Conservation (phyloP, 129 eudicot species). For the Centaurea solstitialis region DNA sequence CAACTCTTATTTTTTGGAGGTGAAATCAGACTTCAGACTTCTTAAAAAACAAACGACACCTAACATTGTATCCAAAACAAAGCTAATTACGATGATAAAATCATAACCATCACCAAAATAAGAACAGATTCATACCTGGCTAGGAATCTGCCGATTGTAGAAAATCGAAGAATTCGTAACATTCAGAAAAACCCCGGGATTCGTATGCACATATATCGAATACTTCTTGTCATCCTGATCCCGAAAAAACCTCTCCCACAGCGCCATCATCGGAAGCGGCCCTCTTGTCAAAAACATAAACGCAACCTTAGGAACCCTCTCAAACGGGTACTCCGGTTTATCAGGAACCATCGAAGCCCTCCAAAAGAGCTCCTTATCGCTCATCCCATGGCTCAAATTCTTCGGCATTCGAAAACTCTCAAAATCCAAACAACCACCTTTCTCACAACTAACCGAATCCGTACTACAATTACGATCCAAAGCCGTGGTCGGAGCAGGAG, state of each 20-base stretch:
- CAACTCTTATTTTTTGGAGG: too few relatives aligned
- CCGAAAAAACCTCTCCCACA: slow-evolving; percentile 90
- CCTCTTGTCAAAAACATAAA: slow-evolving; percentile 94
- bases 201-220: slow-evolving; percentile 83
- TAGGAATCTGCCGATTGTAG: slow-evolving; percentile 74
- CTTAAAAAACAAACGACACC: too few relatives aligned
- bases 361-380: slow-evolving; percentile 87
- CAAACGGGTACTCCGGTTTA: slow-evolving; percentile 62
- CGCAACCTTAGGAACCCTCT: slow-evolving; percentile 85
- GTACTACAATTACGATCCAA: slow-evolving; percentile 17
- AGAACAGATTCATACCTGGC: slow-evolving; percentile 57
- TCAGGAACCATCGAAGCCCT: slow-evolving; percentile 89
- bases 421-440: slow-evolving; percentile 57
- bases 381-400: slow-evolving; percentile 56
- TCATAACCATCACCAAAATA: slow-evolving; percentile 6
- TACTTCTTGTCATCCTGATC: slow-evolving; percentile 58
- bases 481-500: slow-evolving; percentile 35
- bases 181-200: slow-evolving; percentile 53
- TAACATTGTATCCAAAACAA: too few relatives aligned
- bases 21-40: too few relatives aligned
- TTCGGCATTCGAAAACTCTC: slow-evolving; percentile 51
- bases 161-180: slow-evolving; percentile 61
- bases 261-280: slow-evolving; percentile 70
- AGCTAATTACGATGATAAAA: too few relatives aligned
- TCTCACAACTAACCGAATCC: slow-evolving; percentile 29